Evolutionary conservation across 768 basidiomycete species (phyloP).

Genomic region (Boletus rufocinnamomeus): DNA sequence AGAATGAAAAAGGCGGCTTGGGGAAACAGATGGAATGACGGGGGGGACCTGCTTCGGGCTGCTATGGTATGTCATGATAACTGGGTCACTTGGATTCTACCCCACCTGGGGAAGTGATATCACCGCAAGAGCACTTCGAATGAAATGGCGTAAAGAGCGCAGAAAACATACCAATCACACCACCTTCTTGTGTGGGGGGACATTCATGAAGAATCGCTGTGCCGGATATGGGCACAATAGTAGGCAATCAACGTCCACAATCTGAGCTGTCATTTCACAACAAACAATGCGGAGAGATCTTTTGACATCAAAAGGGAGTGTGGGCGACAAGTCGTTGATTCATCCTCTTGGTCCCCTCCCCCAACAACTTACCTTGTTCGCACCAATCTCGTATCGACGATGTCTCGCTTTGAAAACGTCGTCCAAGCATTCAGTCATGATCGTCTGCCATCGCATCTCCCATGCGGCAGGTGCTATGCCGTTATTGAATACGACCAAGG

Average conservation of each 20-base stretch:
- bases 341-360: conserved; percentile 8
- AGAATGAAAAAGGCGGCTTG: conserved; percentile 24
- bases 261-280: conserved; percentile 30
- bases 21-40: conserved; percentile 17
- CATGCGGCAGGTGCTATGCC: conserved; percentile 30
- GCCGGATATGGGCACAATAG: conserved; percentile 27
- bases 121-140: conserved; percentile 20
- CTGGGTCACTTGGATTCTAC: conserved; percentile 11
- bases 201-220: conserved; percentile 21
- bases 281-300: conserved; percentile 31
- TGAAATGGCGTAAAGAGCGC: conserved; percentile 26
- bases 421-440: conserved; percentile 10
- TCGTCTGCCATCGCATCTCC: conserved; percentile 17
- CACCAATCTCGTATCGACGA: conserved; percentile 8
- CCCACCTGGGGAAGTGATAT: conserved; percentile 15
- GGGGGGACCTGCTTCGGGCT: conserved; percentile 10
- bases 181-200: conserved; percentile 25
- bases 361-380: conserved; percentile 16
- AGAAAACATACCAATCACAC: conserved; percentile 24
- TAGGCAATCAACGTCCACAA: conserved; percentile 21
- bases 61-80: conserved; percentile 10
- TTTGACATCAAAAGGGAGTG: conserved; percentile 27
- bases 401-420: conserved; percentile 22
- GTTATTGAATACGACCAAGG: conserved; percentile 31
- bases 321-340: conserved; percentile 3